phyloP scores from a whole-genome alignment of 2,329 filamentous ascomycete genomes.

The Aspergillus hortae region DNA sequence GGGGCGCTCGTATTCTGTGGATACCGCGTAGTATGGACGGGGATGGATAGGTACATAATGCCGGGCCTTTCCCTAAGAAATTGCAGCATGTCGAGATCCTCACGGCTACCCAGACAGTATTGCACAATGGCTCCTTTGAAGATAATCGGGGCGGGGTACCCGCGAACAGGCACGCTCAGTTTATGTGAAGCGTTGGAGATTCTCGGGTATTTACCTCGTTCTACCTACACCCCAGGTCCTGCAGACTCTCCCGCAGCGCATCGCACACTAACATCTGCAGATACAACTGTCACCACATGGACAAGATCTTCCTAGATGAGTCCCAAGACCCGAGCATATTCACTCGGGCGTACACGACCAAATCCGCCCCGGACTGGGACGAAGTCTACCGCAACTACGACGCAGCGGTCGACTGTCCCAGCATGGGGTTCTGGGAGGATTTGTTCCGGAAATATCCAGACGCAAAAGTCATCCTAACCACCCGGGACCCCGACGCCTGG shows the following conservation, averaged over 20 bases:
- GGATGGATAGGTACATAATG: too few species aligned
- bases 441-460: neutral
- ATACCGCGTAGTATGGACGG: too few species aligned
- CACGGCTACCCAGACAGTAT: too few species aligned
- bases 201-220: neutral
- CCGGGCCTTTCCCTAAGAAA: too few species aligned
- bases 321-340: neutral
- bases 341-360: neutral
- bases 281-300: neutral
- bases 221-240: neutral
- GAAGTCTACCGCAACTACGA: neutral
- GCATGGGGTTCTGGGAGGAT: neutral
- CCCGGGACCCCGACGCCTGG: neutral
- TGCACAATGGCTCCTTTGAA: neutral
- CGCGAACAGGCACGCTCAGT: neutral
- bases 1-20: too few species aligned
- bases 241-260: too few species aligned
- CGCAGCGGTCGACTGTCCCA: neutral
- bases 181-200: neutral
- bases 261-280: too few species aligned
- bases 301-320: neutral
- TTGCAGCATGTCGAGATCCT: too few species aligned
- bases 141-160: neutral
- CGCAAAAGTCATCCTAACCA: neutral
- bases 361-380: neutral